These are phyloP conservation scores for Saposhnikovia divaricata DNA, from an alignment of 129 eudicot genomes.

Conservation along the genomic window DNA sequence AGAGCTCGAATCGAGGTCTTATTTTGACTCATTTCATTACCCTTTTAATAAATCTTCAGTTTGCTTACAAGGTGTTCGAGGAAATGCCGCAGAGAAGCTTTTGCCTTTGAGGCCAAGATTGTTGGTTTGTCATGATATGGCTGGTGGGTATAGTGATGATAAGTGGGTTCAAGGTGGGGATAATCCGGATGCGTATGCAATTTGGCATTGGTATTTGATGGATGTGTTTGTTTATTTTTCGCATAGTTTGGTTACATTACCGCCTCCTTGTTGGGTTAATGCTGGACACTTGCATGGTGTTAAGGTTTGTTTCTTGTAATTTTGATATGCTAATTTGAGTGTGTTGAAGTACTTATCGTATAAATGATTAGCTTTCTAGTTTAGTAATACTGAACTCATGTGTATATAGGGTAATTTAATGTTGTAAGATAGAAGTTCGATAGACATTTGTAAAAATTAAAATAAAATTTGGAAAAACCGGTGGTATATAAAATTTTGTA, in stretches of 20 bases:
- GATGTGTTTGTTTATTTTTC: constrained; percentile 87
- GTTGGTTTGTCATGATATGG: constrained; percentile 90
- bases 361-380: no score
- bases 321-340: background rate
- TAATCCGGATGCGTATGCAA: constrained; percentile 57
- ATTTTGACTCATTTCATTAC: constrained; percentile 67
- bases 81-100: constrained; percentile 6
- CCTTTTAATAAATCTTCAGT: constrained; percentile 59
- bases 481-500: background rate
- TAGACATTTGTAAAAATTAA: no score
- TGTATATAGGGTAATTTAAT: no score
- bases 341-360: no score
- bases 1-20: constrained; percentile 50
- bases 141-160: constrained; percentile 80
- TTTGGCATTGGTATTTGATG: constrained; percentile 96
- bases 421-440: no score
- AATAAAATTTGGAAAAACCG: background rate
- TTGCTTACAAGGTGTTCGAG: constrained; percentile 6
- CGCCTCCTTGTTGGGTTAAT: constrained; percentile 91
- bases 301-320: constrained; percentile 40
- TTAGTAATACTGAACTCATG: no score
- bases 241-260: constrained; percentile 76
- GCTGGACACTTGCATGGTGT: constrained; percentile 89
- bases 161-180: constrained; percentile 76
- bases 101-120: constrained; percentile 57